Base-by-base conservation (phyloP, 805 yeast genomes). In the Torulaspora delbrueckii region DNA sequence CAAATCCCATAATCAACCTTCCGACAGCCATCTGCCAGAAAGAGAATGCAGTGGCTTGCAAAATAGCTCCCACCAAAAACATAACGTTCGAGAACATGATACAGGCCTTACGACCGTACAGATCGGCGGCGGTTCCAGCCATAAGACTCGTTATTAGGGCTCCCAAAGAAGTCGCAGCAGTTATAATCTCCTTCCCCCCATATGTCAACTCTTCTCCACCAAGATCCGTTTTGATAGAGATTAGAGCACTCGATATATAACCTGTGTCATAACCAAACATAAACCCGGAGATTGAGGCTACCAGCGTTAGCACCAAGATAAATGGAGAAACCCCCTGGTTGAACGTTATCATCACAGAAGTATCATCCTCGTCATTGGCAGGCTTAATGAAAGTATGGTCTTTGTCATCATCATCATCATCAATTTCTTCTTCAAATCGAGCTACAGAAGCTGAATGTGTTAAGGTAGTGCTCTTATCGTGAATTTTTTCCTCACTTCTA, bases 181-280 rank as follows among this genome's bases (percentile, higher is more conserved):
- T 93, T 58, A 93, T 88, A 53, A 86, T 71, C 69, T 90, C 96
- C 67, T 87, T 86, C 55, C 89, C 82, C 38, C 96, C 95, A 47
- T 79, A 76, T 0, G 89, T 72, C 43, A 90, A 72, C 0, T 63
- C 57, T 46, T 74, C 73, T 36, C 74, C 69, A 53, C 79, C 78
- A 51, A 91, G 75, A 62, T 86, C 96, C 4, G 80, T 77, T 9
- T 90, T 89, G 39, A 91, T 81, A 30, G 89, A 80, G 16, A 90
- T 96, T 57, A 91, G 73, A 0, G 97, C 97, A 14, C 95, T 82
- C 3, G 98, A 91, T 34, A 91, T 90, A 67, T 91, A 91, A 55
- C 98, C 98, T 0, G 98, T 91, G 66, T 91, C 99, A 62, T 91
- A 91, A 55, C 99, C 99, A 68, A 91, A 91, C 88, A 91, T 80